phyloP scores from a whole-genome alignment of 208 protist species.

The Leishmania arabica region DNA sequence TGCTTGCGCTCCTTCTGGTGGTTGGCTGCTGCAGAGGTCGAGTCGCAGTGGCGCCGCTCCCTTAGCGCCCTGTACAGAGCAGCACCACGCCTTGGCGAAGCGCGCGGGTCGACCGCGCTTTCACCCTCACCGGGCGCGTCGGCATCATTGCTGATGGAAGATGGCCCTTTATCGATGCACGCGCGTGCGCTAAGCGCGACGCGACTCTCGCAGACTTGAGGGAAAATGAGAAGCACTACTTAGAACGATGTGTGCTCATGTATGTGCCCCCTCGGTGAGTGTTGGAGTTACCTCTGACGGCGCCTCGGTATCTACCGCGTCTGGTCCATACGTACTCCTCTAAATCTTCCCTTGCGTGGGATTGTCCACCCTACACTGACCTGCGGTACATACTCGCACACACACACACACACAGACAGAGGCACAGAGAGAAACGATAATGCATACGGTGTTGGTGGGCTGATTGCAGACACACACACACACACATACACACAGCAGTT shows the following conservation, averaged over 20 bases:
- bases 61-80: constrained; percentile 1
- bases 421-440: not conserved
- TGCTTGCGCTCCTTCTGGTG: constrained; percentile 35
- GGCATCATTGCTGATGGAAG: constrained; percentile 10
- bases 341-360: not conserved
- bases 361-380: not conserved
- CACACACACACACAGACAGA: no score
- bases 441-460: not conserved
- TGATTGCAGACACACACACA: not conserved
- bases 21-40: constrained; percentile 18
- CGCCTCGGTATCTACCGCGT: not conserved
- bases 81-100: not conserved
- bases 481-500: not conserved
- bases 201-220: not conserved
- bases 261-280: not conserved
- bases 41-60: constrained; percentile 21
- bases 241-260: not conserved
- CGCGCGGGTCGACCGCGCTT: not conserved
- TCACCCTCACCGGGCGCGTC: not conserved
- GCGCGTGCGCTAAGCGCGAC: constrained; percentile 15
- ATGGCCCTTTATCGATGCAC: constrained; percentile 18
- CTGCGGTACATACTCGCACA: not conserved
- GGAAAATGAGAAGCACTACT: not conserved
- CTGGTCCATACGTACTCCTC: not conserved
- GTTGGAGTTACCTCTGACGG: not conserved